Evolutionary conservation across 2,329 filamentous ascomycete species (phyloP).

Genomic region (Penicillium expansum): DNA sequence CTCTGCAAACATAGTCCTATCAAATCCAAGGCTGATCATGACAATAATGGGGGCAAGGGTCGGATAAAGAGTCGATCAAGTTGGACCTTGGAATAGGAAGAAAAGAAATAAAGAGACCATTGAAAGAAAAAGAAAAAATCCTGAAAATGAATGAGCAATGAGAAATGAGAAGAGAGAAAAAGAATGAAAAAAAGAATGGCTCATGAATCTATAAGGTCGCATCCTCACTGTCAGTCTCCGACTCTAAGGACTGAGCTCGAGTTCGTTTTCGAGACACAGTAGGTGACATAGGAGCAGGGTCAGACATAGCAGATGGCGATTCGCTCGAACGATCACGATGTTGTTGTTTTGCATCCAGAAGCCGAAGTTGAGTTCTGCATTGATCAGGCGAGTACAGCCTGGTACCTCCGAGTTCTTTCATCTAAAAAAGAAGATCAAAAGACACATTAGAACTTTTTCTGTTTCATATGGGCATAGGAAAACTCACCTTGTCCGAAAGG

Average conservation of each 20-base stretch:
- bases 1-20: background rate
- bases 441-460: background rate
- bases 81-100: background rate
- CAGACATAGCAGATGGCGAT: slow-evolving; percentile 24
- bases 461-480: background rate
- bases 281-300: slow-evolving; percentile 11
- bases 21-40: background rate
- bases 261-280: slow-evolving; percentile 3
- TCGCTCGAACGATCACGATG: slow-evolving; percentile 12
- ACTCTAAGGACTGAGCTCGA: background rate
- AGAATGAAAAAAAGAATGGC: background rate
- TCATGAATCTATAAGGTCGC: background rate
- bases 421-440: slow-evolving; percentile 15
- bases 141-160: background rate
- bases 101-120: background rate
- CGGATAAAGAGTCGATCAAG: background rate
- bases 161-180: background rate
- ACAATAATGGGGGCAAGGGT: background rate
- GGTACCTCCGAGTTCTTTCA: slow-evolving; percentile 36
- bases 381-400: slow-evolving; percentile 36
- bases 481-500: slow-evolving; percentile 40
- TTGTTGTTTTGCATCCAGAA: slow-evolving; percentile 25
- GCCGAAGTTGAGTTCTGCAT: slow-evolving; percentile 36
- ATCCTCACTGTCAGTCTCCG: background rate
- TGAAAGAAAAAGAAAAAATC: background rate